Conservation (phyloP, 2,329 filamentous ascomycete genomes). For the Diaporthe sp. region DNA sequence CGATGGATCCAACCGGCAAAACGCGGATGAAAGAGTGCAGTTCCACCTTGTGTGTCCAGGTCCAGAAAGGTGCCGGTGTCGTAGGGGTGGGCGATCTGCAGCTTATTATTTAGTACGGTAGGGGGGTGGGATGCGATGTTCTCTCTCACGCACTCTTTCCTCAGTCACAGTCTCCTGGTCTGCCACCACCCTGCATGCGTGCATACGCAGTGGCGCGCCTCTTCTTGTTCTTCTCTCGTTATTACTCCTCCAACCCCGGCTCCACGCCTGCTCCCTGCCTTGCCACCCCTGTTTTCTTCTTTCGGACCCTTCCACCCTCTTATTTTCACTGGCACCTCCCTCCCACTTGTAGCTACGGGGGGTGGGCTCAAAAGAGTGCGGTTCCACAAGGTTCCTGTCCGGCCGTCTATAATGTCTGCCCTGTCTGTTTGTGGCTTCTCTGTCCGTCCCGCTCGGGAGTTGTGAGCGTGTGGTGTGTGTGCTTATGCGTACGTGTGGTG, state of each 20-base stretch:
- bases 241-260: conserved; percentile 3
- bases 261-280: conserved; percentile 2
- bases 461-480: not conserved
- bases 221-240: conserved; percentile 1
- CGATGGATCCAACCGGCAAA: conserved; percentile 22
- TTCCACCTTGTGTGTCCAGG: conserved; percentile 28
- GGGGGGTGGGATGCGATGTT: conserved; percentile 7
- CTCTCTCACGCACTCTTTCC: not conserved
- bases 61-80: not conserved
- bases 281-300: not conserved
- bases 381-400: conserved; percentile 18
- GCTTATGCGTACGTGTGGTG: not conserved
- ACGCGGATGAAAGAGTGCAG: conserved; percentile 29
- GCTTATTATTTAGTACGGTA: conserved; percentile 33
- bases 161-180: not conserved
- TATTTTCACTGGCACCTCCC: not conserved
- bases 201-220: conserved; percentile 20
- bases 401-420: not conserved
- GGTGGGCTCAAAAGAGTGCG: not conserved
- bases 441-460: conserved; percentile 31
- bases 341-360: not conserved
- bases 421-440: conserved; percentile 15
- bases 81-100: conserved; percentile 35
- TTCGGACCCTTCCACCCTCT: conserved; percentile 9
- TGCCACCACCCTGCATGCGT: conserved; percentile 25